phyloP scores from a whole-genome alignment of 352 stramenopile species.

The Globisporangium takayamanum region DNA sequence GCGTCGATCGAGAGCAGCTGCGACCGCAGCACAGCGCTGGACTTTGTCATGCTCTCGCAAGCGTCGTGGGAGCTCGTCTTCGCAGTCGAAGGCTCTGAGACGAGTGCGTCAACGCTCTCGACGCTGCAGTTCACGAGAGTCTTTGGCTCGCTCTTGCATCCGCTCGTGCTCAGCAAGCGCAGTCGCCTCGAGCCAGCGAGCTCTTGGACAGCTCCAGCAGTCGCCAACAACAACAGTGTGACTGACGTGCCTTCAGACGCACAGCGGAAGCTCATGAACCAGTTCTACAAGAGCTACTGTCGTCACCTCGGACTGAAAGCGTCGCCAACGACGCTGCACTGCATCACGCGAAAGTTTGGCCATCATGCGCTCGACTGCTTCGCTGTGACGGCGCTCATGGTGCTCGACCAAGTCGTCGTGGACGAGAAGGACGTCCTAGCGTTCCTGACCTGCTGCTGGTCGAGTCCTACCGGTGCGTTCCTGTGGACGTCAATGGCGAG shows the following conservation, averaged over 20 bases:
- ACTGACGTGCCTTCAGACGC: conserved; percentile 22
- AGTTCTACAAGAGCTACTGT: conserved; percentile 61
- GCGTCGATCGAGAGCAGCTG: conserved; percentile 24
- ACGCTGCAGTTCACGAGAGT: conserved; percentile 12
- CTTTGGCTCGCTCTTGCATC: conserved; percentile 32
- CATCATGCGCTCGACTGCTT: conserved; percentile 39
- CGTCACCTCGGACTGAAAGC: conserved; percentile 23
- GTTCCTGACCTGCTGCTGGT: conserved; percentile 25
- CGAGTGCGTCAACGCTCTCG: background rate
- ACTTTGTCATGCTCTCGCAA: conserved; percentile 48
- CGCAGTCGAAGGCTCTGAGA: conserved; percentile 25
- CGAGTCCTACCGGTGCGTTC: conserved; percentile 18
- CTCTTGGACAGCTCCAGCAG: background rate
- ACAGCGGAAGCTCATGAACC: conserved; percentile 53
- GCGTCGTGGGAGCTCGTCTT: conserved; percentile 48
- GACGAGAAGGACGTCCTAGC: conserved; percentile 28
- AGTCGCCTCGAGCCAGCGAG: conserved; percentile 20
- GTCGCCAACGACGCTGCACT: conserved; percentile 42
- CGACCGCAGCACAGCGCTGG: conserved; percentile 17
- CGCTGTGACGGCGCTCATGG: conserved; percentile 47
- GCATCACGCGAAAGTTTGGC: conserved; percentile 48
- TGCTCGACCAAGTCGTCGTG: conserved; percentile 27
- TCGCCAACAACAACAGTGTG: background rate
- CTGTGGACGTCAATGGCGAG: conserved; percentile 27
- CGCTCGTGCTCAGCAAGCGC: conserved; percentile 25